Conservation (phyloP, 2,329 filamentous ascomycete genomes). For the Setomelanomma holmii region DNA sequence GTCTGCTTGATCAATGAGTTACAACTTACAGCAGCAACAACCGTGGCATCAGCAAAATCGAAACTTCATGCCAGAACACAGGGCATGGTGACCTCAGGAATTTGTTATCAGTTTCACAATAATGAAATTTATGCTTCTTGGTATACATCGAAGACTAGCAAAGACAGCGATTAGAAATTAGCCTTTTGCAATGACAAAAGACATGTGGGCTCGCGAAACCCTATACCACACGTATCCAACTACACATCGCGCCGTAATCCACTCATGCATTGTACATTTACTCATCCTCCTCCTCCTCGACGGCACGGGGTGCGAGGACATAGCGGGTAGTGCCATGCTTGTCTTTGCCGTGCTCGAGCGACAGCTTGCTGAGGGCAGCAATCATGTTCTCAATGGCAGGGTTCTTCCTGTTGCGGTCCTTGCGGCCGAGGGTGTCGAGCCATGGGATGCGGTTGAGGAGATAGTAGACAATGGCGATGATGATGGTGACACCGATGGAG, state of each 20-base stretch:
- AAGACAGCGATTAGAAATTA: constrained; percentile 37
- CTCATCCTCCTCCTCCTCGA: constrained; percentile 59
- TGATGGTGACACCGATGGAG: constrained; percentile 70
- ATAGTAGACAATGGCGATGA: constrained; percentile 71
- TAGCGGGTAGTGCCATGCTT: constrained; percentile 55
- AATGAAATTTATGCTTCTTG: constrained; percentile 40
- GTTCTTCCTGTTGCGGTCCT: constrained; percentile 67
- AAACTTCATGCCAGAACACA: too few relatives aligned
- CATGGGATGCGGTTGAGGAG: constrained; percentile 65
- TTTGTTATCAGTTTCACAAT: constrained; percentile 17
- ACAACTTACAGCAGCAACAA: not conserved
- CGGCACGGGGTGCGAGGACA: constrained; percentile 53
- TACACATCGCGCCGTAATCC: constrained; percentile 27
- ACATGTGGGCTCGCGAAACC: constrained; percentile 34
- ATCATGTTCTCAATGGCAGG: constrained; percentile 72
- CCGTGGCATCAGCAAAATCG: not conserved
- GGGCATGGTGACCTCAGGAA: too few relatives aligned
- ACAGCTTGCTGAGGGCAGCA: constrained; percentile 68
- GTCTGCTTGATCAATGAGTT: not conserved
- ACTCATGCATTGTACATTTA: constrained; percentile 30
- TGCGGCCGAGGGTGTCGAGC: constrained; percentile 69
- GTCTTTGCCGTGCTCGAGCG: constrained; percentile 65
- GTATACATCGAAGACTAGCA: constrained; percentile 39
- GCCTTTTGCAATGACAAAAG: constrained; percentile 20
- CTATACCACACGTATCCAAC: constrained; percentile 33